These are phyloP conservation scores for Tuber umbilicatum DNA, from an alignment of 495 filamentous ascomycete species.

Conservation along the genomic window DNA sequence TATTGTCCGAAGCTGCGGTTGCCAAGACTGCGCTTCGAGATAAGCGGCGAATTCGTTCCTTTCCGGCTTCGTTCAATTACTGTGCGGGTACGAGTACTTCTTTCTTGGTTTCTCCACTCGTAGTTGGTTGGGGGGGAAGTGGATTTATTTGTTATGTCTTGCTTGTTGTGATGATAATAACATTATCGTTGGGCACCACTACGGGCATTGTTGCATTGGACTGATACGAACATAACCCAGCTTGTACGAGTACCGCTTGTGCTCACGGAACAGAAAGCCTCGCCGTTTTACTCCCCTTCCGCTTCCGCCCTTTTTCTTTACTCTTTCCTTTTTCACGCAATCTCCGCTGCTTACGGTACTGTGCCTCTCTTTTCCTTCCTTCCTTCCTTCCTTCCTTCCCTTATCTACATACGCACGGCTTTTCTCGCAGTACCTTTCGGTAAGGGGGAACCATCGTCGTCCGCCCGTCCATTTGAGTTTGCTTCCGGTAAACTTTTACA, in stretches of 20 bases:
- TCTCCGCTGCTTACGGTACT: not conserved
- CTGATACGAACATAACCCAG: not conserved
- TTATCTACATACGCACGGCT: not conserved
- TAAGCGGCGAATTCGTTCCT: not conserved
- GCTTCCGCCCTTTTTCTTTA: not conserved
- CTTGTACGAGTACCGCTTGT: not conserved
- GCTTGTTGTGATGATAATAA: not conserved
- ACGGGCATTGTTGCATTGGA: not conserved
- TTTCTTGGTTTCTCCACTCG: not conserved
- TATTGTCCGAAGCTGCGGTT: not conserved
- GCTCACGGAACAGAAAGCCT: not conserved
- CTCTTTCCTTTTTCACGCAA: not conserved
- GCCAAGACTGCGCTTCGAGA: not conserved
- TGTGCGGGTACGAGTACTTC: too few relatives aligned
- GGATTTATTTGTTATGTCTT: not conserved
- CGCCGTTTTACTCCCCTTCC: not conserved
- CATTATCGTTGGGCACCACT: not conserved
- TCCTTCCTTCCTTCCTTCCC: conserved; percentile 5
- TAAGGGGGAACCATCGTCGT: not conserved
- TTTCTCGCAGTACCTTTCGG: not conserved
- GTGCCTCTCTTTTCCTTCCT: conserved; percentile 1
- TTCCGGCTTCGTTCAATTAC: conserved; percentile 1
- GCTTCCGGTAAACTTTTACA: not conserved
- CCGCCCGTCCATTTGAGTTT: not conserved
- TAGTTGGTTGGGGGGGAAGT: not conserved